Evolutionary conservation across 805 yeast species (phyloP).

Genomic region (Hyphopichia homilentoma): DNA sequence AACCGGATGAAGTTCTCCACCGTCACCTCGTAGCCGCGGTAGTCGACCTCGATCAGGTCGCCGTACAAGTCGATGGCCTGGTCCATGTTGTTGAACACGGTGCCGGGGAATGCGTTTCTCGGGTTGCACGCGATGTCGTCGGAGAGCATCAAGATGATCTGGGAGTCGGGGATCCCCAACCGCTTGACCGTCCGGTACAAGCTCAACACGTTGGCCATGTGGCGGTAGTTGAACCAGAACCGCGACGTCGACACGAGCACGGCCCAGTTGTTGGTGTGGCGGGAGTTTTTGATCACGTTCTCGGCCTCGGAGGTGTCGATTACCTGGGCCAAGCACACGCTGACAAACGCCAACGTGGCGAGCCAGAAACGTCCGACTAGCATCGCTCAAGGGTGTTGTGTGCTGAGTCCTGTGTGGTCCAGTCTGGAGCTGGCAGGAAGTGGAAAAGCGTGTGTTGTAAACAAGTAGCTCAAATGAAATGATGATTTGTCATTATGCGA

Average conservation of each 20-base stretch:
- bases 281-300: constrained; percentile 21
- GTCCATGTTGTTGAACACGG: constrained; percentile 91
- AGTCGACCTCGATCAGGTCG: constrained; percentile 92
- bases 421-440: no score
- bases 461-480: no score
- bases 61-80: constrained; percentile 92
- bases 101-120: constrained; percentile 92
- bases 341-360: no score
- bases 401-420: not conserved
- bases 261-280: constrained; percentile 74
- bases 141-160: constrained; percentile 90
- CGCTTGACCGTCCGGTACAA: constrained; percentile 95
- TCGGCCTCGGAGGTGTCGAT: constrained; percentile 18
- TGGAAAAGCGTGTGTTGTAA: no score
- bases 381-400: not conserved
- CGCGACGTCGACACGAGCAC: constrained; percentile 93
- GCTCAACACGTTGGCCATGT: constrained; percentile 93
- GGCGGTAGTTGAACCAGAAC: constrained; percentile 98
- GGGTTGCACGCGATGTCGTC: constrained; percentile 98
- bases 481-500: no score
- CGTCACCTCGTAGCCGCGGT: constrained; percentile 96
- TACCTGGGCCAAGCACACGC: no score
- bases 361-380: not conserved
- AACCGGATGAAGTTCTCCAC: constrained; percentile 94
- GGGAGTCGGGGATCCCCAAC: constrained; percentile 96